Evolutionary conservation across 2,329 filamentous ascomycete genomes (phyloP), one percentile per base, ranked within the genome.

Genomic region (Cordyceps fumosorosea): DNA sequence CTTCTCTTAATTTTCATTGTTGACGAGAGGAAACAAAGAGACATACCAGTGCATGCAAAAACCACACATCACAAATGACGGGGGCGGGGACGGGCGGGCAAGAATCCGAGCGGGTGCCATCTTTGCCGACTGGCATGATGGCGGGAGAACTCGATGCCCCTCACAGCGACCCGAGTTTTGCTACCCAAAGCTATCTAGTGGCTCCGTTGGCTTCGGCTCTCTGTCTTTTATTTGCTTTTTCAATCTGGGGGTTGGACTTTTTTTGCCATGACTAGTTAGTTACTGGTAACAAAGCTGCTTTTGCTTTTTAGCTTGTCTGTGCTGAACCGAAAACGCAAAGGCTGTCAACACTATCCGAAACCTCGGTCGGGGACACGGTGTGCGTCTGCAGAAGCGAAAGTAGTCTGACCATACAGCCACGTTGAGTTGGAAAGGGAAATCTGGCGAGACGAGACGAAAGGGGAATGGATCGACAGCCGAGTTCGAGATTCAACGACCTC

Each of bases 51-150:
- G n/a, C n/a, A n/a, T n/a, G n/a, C n/a, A n/a, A 34, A 50, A 51
- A 52, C 40, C 16, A 60, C 48, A 6, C 22, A 60, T 60, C 56
- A 60, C n/a, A 52, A 52, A 7, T 58, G n/a, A 50, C 26, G 5
- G 12, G 48, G 55, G 29, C 32, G 55, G 29, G 45, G 29, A 44
- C 40, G 22, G 20, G 42, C 1, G 52, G 53, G 53, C 11, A 29
- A 29, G 37, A 44, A 42, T 34, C 20, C 37, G 37, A 29, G 53
- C 53, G 37, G 53, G 53, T 8, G 34, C 24, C 20, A 29, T 32
- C 26, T 34, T 56, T 56, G 40, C 34, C 26, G 22, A 34, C 54
- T 56, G 54, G 40, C 18, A 45, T 56, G 53, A n/a, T n/a, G 53
- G 22, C 5, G n/a, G 8, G 37, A 22, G 42, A 45, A 56, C 14